Conservation (phyloP, 345 rosid species). For the Salix purpurea region DNA sequence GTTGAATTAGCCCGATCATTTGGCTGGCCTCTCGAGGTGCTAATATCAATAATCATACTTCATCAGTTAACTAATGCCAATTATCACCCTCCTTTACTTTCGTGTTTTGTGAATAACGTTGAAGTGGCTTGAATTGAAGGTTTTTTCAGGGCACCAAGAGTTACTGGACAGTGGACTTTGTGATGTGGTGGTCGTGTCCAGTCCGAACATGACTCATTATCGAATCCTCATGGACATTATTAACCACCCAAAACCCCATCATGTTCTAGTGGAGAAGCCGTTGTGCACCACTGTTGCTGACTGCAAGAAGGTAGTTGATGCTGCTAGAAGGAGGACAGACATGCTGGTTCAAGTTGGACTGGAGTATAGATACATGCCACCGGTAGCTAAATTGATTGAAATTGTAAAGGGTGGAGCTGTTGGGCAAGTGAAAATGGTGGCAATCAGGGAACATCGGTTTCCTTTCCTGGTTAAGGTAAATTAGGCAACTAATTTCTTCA, state of each 20-base stretch:
- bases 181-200: slow-evolving; percentile 75
- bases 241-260: slow-evolving; percentile 67
- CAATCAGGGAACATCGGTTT: slow-evolving; percentile 85
- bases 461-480: slow-evolving; percentile 91
- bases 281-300: slow-evolving; percentile 81
- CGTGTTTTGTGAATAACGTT: not conserved
- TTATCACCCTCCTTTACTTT: too few relatives aligned
- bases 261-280: slow-evolving; percentile 95
- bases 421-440: slow-evolving; percentile 81
- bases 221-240: slow-evolving; percentile 79
- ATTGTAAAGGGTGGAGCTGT: slow-evolving; percentile 62
- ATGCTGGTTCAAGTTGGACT: slow-evolving; percentile 89
- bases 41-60: not conserved
- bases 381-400: slow-evolving; percentile 81
- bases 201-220: slow-evolving; percentile 91
- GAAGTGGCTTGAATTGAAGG: slow-evolving; percentile 29
- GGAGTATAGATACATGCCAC: slow-evolving; percentile 93
- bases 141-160: slow-evolving; percentile 72
- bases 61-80: too few relatives aligned
- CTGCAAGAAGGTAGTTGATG: slow-evolving; percentile 77
- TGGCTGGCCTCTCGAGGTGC: slow-evolving; percentile 62
- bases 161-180: slow-evolving; percentile 71
- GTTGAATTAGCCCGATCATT: slow-evolving; percentile 54
- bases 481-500: slow-evolving; percentile 9
- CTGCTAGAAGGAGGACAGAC: slow-evolving; percentile 70